Evolutionary conservation across 805 yeast species (phyloP), one percentile per base, ranked within the genome.

Genomic region (Scheffersomyces amazonensis): DNA sequence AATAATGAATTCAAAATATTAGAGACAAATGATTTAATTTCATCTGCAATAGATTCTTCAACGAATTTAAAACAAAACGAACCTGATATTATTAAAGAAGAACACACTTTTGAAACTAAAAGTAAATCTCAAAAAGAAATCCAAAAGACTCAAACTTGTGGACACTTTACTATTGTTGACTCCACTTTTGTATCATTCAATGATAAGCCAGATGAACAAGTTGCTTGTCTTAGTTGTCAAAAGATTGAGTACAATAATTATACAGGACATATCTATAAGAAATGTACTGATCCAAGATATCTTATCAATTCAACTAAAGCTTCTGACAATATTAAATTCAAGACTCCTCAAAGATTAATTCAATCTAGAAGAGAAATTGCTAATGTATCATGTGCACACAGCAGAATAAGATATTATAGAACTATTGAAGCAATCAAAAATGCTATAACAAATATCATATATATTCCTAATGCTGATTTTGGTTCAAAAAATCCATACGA

Each of bases 401-500:
- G 41, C 28, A 37, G 54, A 36, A 32, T 36, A 3, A 48, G 42
- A 23, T 47, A 41, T 31, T 28, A 37, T 15, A 43, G 54, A 31
- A 41, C 42, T n/a, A 35, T 52, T 20, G 34, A 32, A 12, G 35
- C 10, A 7, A 19, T 47, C 12, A 36, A 43, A 6, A 41, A 43
- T 8, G 35, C 53, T 3, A 50, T 58, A n/a, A 29, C 49, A n/a
- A 48, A 47, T 45, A 46, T 60, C 11, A 44, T 44, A 8, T 60
- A 60, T 44, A 49, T 50, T 31, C 46, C 47, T 15, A 50, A 54
- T 16, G 32, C 48, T 2, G 44, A 46, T n/a, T 60, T 48, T 43
- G 39, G 40, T 20, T 29, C 42, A 16, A 42, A 47, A 24, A 48
- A 40, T 13, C 66, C 66, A 5, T 61, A 61, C 36, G 64, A 61